These are phyloP conservation scores for Chenopodium quinoa DNA, from an alignment of 148 eudicot species.

Conservation along the genomic window DNA sequence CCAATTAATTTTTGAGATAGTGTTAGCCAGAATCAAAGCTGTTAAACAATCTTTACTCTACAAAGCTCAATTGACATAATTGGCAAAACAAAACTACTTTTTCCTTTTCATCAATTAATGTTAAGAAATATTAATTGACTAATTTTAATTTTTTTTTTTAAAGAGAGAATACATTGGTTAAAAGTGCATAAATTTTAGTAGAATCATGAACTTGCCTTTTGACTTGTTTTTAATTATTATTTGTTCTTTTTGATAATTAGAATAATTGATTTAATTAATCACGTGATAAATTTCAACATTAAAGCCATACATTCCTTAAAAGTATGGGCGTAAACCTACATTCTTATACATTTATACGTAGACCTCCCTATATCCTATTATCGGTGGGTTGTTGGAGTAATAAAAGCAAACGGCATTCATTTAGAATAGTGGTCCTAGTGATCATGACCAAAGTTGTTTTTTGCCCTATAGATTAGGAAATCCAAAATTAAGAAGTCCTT, in stretches of 20 bases:
- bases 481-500: neutral
- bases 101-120: no score
- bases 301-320: neutral
- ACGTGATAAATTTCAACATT: neutral
- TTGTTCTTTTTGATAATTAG: no score
- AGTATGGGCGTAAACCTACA: neutral
- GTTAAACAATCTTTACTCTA: no score
- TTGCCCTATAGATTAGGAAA: constrained; percentile 23
- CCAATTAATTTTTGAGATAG: no score
- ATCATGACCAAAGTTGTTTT: constrained; percentile 11
- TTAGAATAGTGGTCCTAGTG: constrained; percentile 17
- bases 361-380: neutral
- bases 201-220: neutral
- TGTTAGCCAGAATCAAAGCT: no score
- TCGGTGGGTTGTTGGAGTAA: constrained; percentile 12
- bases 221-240: neutral
- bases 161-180: no score
- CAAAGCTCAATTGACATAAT: no score
- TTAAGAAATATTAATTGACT: no score
- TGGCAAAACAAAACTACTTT: no score
- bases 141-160: no score
- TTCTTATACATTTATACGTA: neutral
- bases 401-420: constrained; percentile 9
- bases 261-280: no score
- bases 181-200: neutral